Base-by-base conservation (phyloP, 805 yeast species). In the Suhomyces kilbournensis region DNA sequence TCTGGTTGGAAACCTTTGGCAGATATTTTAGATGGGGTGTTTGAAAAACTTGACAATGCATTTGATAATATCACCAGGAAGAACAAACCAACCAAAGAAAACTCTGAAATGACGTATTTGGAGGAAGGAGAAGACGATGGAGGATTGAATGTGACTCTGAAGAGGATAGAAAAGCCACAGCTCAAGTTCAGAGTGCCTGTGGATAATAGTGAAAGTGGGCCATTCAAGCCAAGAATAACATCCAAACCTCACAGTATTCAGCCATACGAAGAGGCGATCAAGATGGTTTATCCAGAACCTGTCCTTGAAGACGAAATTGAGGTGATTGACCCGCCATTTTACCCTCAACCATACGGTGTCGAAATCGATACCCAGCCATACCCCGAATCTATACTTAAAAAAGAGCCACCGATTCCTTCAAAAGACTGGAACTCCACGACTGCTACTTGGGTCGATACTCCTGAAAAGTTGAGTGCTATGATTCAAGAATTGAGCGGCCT, bases 31-130 rank as follows among this genome's bases (percentile, higher is more conserved):
- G 98, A 93, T 60, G 69, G 75, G 17, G 67, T 89, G 34, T 82
- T 89, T 56, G 99, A 93, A 64, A 86, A 81, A 56, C 75, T 89
- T 1, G 97, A 91, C 62, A 76, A 83, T 46, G 80, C 85, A 2
- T 71, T 86, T 47, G 96, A 88, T 61, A 70, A 67, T 52, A 55
- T 53, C 65, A 45, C 61, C 56, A 56, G 57, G 48, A 46, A 69
- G 55, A 44, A 53, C 35, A 49, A 38, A 55, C 42, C 53, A 26
- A 46, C 42, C 10, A 48, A 42, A 6, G 56, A 60, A 23, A 43
- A 30, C 20, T 20, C 62, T 20, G 67, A 66, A 14, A 59, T 76
- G 54, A 80, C 80, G 3, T 82, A 80, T 58, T 64, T 84, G 47
- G 88, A 84, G 56, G 86, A 81, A 52, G 51, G 56, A 23, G 60